Conservation (phyloP, 2,329 filamentous ascomycete genomes). For the Clonostachys rhizophaga region DNA sequence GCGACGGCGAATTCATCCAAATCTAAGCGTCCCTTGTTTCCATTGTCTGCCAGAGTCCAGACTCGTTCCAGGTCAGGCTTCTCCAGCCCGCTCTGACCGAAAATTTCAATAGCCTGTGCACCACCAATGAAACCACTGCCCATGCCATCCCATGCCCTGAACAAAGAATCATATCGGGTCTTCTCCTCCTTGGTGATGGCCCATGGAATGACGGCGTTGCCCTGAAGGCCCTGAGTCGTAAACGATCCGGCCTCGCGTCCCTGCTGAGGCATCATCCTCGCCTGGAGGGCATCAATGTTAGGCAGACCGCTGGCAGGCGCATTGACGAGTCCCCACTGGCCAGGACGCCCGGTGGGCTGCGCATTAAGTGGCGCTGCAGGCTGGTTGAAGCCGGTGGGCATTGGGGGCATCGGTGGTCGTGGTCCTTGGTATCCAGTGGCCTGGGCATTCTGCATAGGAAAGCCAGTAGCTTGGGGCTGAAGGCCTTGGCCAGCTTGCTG, state of each 20-base stretch:
- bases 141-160: slow-evolving; percentile 94
- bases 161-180: slow-evolving; percentile 90
- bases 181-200: slow-evolving; percentile 99
- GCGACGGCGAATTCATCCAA: slow-evolving; percentile 97
- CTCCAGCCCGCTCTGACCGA: slow-evolving; percentile 90
- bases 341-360: slow-evolving; percentile 90
- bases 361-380: slow-evolving; percentile 65
- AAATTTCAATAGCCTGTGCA: slow-evolving; percentile 92
- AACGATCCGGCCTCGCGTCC: slow-evolving; percentile 81
- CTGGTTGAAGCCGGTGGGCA: slow-evolving; percentile 55
- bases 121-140: slow-evolving; percentile 89
- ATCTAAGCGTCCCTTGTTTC: slow-evolving; percentile 90
- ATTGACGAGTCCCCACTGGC: slow-evolving; percentile 98
- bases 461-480: slow-evolving; percentile 67
- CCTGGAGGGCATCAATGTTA: slow-evolving; percentile 88
- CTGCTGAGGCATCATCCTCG: slow-evolving; percentile 95
- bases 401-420: slow-evolving; percentile 85
- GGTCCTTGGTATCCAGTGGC: slow-evolving; percentile 78
- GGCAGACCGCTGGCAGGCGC: slow-evolving; percentile 83
- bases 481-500: slow-evolving; percentile 37
- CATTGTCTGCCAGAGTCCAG: slow-evolving; percentile 91
- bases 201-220: slow-evolving; percentile 96
- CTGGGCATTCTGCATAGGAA: slow-evolving; percentile 64
- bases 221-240: slow-evolving; percentile 81
- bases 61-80: slow-evolving; percentile 86